A percentile compares a stretch with the other conserved stretches of the same genome.
Evolutionary conservation across 139 green algal species (phyloP).

Genomic region (Coccomyxa sp.): DNA sequence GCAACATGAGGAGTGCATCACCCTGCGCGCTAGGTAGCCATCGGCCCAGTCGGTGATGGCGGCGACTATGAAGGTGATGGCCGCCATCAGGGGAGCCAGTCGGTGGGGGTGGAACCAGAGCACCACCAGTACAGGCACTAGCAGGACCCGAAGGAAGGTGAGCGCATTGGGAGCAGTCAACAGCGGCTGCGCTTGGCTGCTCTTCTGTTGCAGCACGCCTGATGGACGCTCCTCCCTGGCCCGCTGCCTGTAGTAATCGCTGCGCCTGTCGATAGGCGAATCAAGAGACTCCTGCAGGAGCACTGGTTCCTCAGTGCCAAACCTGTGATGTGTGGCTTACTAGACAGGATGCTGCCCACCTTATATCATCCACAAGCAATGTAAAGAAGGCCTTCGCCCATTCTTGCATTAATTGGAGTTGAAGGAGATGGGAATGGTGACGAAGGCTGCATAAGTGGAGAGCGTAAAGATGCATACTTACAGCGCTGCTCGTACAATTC

Average conservation of each 20-base stretch:
- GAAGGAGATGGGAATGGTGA: no score
- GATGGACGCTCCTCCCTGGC: conserved; percentile 2
- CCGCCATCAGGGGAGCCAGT: not conserved
- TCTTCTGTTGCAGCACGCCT: not conserved
- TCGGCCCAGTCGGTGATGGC: conserved; percentile 94
- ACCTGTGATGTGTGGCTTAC: not conserved
- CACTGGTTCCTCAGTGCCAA: not conserved
- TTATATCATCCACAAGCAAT: no score
- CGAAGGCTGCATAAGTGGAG: no score
- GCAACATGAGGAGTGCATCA: conserved; percentile 14
- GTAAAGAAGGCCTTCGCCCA: no score
- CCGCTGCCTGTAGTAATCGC: conserved; percentile 53
- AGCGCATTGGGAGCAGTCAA: conserved; percentile 45
- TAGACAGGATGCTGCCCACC: no score
- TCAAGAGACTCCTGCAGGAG: conserved; percentile 51
- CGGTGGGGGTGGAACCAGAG: conserved; percentile 42
- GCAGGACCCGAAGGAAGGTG: conserved; percentile 60
- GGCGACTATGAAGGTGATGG: conserved; percentile 74
- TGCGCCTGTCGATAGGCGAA: conserved; percentile 64
- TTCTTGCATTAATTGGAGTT: no score
- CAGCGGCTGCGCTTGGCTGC: conserved; percentile 34
- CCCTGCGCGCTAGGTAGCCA: conserved; percentile 88
- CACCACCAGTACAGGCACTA: conserved; percentile 63
- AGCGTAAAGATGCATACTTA: no score
- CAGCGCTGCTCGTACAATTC: no score